Base-by-base conservation (phyloP, 768 basidiomycete species). In the Auricularia cornea region DNA sequence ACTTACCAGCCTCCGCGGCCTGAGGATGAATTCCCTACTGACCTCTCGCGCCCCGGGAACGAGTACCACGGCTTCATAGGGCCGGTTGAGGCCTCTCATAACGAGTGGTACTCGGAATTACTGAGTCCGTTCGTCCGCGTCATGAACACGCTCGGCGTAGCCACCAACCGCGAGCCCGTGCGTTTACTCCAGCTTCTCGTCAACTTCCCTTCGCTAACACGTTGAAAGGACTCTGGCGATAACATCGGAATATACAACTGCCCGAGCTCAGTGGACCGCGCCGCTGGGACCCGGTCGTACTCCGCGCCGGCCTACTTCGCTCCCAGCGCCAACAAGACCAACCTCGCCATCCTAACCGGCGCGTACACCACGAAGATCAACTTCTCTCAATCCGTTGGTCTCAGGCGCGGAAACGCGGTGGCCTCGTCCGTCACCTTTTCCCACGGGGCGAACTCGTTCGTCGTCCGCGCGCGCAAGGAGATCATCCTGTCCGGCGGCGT, bases 331-430 rank as follows among this genome's bases (percentile, higher is more conserved):
- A 70, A 72, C 51, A 65, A 75, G 31, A 31, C 67, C 28, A 79
- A 80, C 67, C 70, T 78, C 35, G 72, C 74, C 69, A 76, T 79
- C 64, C 70, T 81, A 29, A 76, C 77, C 2, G 76, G 76, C 56
- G 72, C 76, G 56, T 76, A 76, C 52, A 78, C 77, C 3, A 76
- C 77, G 23, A 70, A 72, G 52, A 69, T 80, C 61, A 62, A 72
- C 31, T 76, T 77, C 65, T 71, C 69, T 14, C 8, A 8, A 61
- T 68, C 67, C 23, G 66, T 66, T 28, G 33, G 31, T 12, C 33
- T 65, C 59, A 68, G 65, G 38, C 72, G 72, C 14, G 62, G 48
- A 14, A 38, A 38, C 8, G 35, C 35, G 35, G 71, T 71, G 56
- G 79, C 78, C 10, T 72, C 70, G 16, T 79, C 77, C 16, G 71